These are phyloP conservation scores for Endocalyx cinctus DNA, from an alignment of 2,329 filamentous ascomycete genomes.

Conservation along the genomic window DNA sequence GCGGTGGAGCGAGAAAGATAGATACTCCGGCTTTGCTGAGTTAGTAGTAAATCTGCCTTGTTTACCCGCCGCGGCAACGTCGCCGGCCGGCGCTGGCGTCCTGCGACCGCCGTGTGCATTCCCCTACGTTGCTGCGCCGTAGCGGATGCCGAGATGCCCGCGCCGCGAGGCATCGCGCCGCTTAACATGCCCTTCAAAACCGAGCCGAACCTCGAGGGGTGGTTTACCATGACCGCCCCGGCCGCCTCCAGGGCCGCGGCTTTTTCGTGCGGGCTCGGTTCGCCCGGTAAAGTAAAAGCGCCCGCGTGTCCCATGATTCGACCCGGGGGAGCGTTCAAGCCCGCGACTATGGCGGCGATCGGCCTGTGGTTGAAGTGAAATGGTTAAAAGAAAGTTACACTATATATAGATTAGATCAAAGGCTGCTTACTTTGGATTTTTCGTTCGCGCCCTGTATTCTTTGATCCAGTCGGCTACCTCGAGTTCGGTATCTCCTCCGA, in stretches of 20 bases:
- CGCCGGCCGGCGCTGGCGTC: conserved; percentile 8
- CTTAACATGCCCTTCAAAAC: conserved; percentile 60
- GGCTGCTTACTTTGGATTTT: conserved; percentile 56
- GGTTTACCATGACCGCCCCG: conserved; percentile 66
- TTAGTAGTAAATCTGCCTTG: not conserved
- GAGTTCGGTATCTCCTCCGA: conserved; percentile 65
- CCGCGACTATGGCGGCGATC: conserved; percentile 67
- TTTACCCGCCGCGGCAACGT: conserved; percentile 1
- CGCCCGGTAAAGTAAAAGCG: conserved; percentile 63
- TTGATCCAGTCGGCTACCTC: conserved; percentile 71
- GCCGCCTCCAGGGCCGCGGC: conserved; percentile 60
- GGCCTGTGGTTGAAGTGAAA: no score
- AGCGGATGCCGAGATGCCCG: conserved; percentile 6
- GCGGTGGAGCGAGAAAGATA: conserved; percentile 52
- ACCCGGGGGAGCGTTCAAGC: conserved; percentile 57
- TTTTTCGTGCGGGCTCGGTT: conserved; percentile 62
- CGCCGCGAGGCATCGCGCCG: conserved; percentile 17
- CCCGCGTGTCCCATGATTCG: conserved; percentile 77
- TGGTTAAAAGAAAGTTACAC: no score
- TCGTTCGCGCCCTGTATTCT: conserved; percentile 53
- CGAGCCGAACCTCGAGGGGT: conserved; percentile 69
- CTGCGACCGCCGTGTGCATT: conserved; percentile 42
- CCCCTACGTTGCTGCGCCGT: conserved; percentile 41
- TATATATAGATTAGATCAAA: not conserved
- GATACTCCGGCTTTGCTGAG: conserved; percentile 43